These are phyloP conservation scores for Arbutus unedo DNA, from an alignment of 148 eudicot genomes.

Conservation along the genomic window DNA sequence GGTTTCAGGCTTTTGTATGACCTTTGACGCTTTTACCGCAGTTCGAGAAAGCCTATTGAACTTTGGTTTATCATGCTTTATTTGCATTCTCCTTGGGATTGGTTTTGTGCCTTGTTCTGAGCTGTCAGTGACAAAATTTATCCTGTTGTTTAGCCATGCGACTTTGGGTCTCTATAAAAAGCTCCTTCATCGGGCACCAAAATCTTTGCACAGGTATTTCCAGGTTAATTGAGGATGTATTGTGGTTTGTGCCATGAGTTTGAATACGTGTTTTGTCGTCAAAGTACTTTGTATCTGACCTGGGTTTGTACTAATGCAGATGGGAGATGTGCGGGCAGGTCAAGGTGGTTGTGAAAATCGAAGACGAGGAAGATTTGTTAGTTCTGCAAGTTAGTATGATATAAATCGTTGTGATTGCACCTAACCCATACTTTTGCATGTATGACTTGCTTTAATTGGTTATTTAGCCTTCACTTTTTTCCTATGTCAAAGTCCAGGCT, in stretches of 20 bases:
- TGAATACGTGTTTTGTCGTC: constrained; percentile 11
- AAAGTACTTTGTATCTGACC: background rate
- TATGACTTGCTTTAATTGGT: background rate
- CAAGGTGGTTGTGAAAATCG: constrained; percentile 93
- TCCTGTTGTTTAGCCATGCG: constrained; percentile 68
- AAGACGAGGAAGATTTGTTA: constrained; percentile 91
- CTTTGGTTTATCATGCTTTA: constrained; percentile 5
- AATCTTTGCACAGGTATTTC: constrained; percentile 69
- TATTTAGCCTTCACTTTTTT: background rate
- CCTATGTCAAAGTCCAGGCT: background rate
- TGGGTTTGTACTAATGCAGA: constrained; percentile 37
- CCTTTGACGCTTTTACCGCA: constrained; percentile 1
- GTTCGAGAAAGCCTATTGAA: background rate
- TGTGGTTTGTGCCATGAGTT: background rate
- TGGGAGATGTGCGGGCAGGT: constrained; percentile 99
- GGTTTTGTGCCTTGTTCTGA: constrained; percentile 8
- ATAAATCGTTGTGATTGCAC: constrained; percentile 8
- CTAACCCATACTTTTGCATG: background rate
- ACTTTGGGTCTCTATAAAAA: constrained; percentile 94
- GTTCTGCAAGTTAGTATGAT: constrained; percentile 57
- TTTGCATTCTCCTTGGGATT: constrained; percentile 1
- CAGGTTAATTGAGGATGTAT: background rate
- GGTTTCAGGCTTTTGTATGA: background rate
- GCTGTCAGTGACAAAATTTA: constrained; percentile 10
- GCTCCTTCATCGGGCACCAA: constrained; percentile 80